Evolutionary conservation across 2,329 filamentous ascomycete species (phyloP), one percentile per base, ranked within the genome.

Genomic region (Trichophaea hybrida): DNA sequence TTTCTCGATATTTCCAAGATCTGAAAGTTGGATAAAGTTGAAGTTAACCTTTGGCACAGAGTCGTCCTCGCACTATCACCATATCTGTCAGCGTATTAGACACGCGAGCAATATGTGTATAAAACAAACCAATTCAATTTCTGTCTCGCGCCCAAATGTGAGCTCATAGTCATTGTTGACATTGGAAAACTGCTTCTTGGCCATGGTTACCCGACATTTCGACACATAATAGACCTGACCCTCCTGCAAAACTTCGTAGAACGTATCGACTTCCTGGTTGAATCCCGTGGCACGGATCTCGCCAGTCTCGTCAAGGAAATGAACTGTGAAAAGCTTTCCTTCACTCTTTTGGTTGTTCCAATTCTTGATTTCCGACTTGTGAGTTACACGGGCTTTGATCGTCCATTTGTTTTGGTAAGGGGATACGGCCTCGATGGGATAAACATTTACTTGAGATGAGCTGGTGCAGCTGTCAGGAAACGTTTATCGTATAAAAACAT

Each of bases 331-430:
- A 3, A 98, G 80, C 74, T 94, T 96, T 61, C 93, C 93, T 70
- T 94, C 88, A 56, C 88, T 86, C 65, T 83, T 91, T 60, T 82
- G 78, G 73, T 96, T 97, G 73, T 94, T 86, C 90, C 91, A 98
- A 61, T 85, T 91, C 76, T 87, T 93, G 73, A 98, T 91, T 31
- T 88, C 86, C 7, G 88, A 88, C 74, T 96, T 97, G 73, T 80
- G 80, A 31, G 88, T 90, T 69, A 94, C 91, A 66, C 93, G 85
- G 32, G 88, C 93, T 75, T 94, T 95, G 76, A 98, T 97, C 5
- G 91, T 97, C 93, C 93, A 98, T 72, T 94, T 96, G 74, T 95
- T 85, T 53, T 85, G 82, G 70, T 94, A 97, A 12, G 90, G 90
- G 0, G 90, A 96, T n/a, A 98, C 78, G 1, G 85, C 84, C 74